Evolutionary conservation across 139 green algal species (phyloP), one percentile per base, ranked within the genome.

Genomic region (Chlamydomonas incerta): DNA sequence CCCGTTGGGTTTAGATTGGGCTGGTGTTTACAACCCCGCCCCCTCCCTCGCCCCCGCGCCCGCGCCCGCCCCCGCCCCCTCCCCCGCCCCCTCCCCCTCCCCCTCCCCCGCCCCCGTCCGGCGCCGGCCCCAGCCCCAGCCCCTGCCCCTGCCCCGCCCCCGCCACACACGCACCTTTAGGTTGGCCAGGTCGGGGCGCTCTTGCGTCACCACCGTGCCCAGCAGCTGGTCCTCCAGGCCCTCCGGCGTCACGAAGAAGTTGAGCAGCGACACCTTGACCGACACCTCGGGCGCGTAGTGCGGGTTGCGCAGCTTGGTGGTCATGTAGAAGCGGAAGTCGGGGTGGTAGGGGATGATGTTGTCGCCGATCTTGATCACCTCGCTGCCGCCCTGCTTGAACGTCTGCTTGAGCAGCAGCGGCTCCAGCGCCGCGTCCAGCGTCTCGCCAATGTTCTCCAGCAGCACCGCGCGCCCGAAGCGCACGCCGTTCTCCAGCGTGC

Each of bases 271-370:
- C 11, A 96, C 94, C 92, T 96, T 96, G 72, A 96, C 94, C 13
- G 80, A 88, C 55, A 96, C 90, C 90, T 96, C 94, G 17, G 94
- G 94, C 41, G 93, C 65, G 80, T 96, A 96, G 77, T 96, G 93
- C 14, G 94, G 94, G 90, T 95, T 96, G 74, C 91, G 90, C 58
- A 95, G 85, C 81, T 95, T 95, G 71, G 93, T 97, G 67, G 94
- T 97, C 88, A 97, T 95, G 89, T 94, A 96, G 85, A 97, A 96
- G 24, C 85, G 87, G 93, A 97, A 97, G 88, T 97, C 94, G 15
- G 93, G 88, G 87, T 96, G 93, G 90, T 97, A 97, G 20, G 95
- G 95, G 70, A 97, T 95, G 89, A 96, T 92, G 86, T 94, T 95
- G 85, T 97, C 95, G 58, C 95, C 95, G 60, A 97, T 95, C 90